phyloP scores from a whole-genome alignment of 371 early-diverging fungal species.

The Lichtheimia corymbifera region DNA sequence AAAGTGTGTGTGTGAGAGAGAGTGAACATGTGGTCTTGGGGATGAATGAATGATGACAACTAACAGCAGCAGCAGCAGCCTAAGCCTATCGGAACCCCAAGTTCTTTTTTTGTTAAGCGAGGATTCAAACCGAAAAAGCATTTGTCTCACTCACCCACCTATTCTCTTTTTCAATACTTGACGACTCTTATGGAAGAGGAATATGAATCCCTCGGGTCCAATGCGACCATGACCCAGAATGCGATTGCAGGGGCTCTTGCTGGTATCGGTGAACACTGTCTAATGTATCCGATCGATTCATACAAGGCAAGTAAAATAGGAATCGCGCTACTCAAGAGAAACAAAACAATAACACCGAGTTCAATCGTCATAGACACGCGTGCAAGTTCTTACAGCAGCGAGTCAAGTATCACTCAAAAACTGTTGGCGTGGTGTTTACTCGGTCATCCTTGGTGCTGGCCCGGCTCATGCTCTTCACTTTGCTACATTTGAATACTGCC shows the following conservation, averaged over 20 bases:
- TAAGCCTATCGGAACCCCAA: too few relatives aligned
- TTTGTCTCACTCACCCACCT: too few relatives aligned
- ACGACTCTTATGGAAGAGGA: slow-evolving; percentile 55
- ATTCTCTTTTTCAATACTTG: too few relatives aligned
- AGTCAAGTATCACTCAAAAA: slow-evolving; percentile 27
- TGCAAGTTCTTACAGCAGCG: slow-evolving; percentile 35
- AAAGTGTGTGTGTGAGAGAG: too few relatives aligned
- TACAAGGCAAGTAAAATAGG: slow-evolving; percentile 74
- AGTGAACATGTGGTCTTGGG: too few relatives aligned
- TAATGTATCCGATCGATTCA: slow-evolving; percentile 94
- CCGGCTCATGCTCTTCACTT: slow-evolving; percentile 97
- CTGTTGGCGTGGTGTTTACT: slow-evolving; percentile 90
- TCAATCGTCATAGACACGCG: slow-evolving; percentile 34
- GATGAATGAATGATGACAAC: too few relatives aligned
- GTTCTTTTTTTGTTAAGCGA: too few relatives aligned
- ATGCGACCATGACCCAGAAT: slow-evolving; percentile 75
- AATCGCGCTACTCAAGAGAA: slow-evolving; percentile 1
- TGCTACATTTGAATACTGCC: slow-evolving; percentile 90
- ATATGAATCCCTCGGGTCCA: slow-evolving; percentile 88
- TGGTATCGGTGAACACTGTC: slow-evolving; percentile 94
- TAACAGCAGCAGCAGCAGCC: too few relatives aligned
- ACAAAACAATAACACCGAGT: not conserved
- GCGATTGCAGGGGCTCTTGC: slow-evolving; percentile 94
- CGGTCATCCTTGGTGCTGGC: slow-evolving; percentile 91
- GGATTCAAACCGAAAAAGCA: too few relatives aligned